These are phyloP conservation scores for Coriaria nepalensis DNA, from an alignment of 306 rosid species.

Conservation along the genomic window DNA sequence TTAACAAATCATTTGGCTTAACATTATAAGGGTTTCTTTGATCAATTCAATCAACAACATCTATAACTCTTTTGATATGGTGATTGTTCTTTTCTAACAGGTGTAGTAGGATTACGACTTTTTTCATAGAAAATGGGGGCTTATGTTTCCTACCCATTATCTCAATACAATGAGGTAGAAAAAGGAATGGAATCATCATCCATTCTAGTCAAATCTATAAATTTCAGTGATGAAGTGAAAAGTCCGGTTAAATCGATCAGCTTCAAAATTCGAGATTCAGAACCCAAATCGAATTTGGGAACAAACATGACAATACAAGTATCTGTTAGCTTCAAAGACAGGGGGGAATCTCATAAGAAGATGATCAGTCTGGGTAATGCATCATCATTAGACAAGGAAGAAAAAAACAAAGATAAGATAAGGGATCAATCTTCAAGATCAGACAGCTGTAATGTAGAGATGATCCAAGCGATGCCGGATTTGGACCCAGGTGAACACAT, in stretches of 20 bases:
- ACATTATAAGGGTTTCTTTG: too few species aligned
- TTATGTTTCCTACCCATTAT: constrained; percentile 10
- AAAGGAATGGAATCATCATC: constrained; percentile 6
- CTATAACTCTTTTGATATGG: background rate
- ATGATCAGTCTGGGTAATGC: constrained; percentile 2
- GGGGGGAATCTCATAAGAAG: constrained; percentile 2
- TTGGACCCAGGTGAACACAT: background rate
- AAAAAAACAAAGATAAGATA: constrained; percentile 2
- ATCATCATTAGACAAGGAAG: background rate
- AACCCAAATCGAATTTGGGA: background rate
- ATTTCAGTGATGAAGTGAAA: constrained; percentile 10
- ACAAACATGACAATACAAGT: constrained; percentile 4
- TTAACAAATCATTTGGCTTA: too few species aligned
- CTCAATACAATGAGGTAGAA: constrained; percentile 8
- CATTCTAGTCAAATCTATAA: constrained; percentile 10
- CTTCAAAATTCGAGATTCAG: constrained; percentile 9
- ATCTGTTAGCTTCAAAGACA: constrained; percentile 13
- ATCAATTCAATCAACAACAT: too few species aligned
- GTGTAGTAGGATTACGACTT: background rate
- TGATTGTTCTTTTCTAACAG: background rate
- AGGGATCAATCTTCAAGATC: constrained; percentile 3
- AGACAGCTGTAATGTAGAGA: background rate
- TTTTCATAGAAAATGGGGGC: constrained; percentile 6
- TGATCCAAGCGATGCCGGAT: background rate
- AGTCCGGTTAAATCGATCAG: constrained; percentile 10